Conservation (phyloP, 805 yeast genomes). For the Zygotorulaspora danielsina region DNA sequence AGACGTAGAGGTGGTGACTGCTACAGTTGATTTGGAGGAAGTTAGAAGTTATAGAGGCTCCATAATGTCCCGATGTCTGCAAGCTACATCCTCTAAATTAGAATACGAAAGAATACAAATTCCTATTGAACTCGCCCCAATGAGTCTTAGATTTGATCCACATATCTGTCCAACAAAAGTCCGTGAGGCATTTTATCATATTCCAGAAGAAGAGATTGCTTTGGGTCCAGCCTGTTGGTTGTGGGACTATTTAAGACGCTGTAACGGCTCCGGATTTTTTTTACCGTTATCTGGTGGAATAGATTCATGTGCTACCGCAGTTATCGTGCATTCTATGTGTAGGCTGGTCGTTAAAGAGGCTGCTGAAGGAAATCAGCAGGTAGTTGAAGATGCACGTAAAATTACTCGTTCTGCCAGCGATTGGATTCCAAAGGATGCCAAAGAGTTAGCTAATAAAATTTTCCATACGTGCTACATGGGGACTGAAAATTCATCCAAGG, state of each 20-base stretch:
- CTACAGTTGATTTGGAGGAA: conserved; percentile 89
- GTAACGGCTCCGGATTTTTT: conserved; percentile 86
- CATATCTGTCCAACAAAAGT: conserved; percentile 53
- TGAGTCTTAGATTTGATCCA: conserved; percentile 55
- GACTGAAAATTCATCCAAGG: conserved; percentile 83
- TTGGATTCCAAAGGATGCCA: conserved; percentile 71
- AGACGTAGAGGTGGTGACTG: conserved; percentile 94
- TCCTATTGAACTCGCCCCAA: conserved; percentile 63
- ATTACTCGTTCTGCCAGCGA: conserved; percentile 52
- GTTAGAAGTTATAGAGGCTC: conserved; percentile 77
- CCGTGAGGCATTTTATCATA: conserved; percentile 54
- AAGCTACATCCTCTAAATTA: conserved; percentile 42
- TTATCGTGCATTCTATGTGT: conserved; percentile 93
- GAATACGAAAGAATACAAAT: conserved; percentile 52
- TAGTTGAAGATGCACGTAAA: conserved; percentile 66
- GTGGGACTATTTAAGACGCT: conserved; percentile 95
- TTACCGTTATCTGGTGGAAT: conserved; percentile 96
- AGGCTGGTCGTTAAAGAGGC: conserved; percentile 72
- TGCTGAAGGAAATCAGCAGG: conserved; percentile 64
- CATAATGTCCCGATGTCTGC: conserved; percentile 69
- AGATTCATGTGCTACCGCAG: conserved; percentile 96
- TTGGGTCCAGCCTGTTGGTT: conserved; percentile 99
- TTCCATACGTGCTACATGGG: conserved; percentile 97
- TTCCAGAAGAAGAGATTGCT: conserved; percentile 95
- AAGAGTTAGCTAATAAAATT: conserved; percentile 66